A percentile compares a stretch with the other conserved stretches of the same genome.
Conservation (phyloP, 495 filamentous ascomycete genomes). For the Monascus purpureus region DNA sequence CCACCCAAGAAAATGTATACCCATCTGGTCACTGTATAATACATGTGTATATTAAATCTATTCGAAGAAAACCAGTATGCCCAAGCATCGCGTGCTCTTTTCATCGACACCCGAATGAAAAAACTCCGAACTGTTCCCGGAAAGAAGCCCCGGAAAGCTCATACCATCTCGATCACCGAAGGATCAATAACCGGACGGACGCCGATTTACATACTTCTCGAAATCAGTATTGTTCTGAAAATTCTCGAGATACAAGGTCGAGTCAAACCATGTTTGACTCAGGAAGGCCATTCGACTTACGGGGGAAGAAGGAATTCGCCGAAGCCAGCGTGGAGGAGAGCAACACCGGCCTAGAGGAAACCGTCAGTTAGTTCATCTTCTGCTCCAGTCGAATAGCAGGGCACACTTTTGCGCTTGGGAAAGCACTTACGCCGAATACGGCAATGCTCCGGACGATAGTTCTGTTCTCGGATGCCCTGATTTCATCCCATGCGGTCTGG, state of each 20-base stretch:
- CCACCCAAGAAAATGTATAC: conserved; percentile 1
- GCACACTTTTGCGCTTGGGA: background rate
- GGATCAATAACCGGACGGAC: background rate
- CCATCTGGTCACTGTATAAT: background rate
- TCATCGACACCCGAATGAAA: background rate
- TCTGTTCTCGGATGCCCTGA: conserved; percentile 61
- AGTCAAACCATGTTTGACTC: background rate
- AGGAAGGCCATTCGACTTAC: conserved; percentile 36
- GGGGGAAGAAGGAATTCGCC: conserved; percentile 61
- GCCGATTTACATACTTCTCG: background rate
- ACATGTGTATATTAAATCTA: background rate
- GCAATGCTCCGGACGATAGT: conserved; percentile 58
- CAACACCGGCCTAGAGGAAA: conserved; percentile 45
- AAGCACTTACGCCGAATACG: conserved; percentile 55
- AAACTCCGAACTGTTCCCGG: background rate
- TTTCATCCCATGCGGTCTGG: conserved; percentile 40
- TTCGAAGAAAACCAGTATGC: background rate
- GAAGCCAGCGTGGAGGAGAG: conserved; percentile 62
- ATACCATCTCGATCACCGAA: too few relatives aligned
- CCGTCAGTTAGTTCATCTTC: conserved; percentile 7
- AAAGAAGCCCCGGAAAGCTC: too few relatives aligned
- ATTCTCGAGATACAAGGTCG: background rate
- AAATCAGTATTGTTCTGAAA: background rate
- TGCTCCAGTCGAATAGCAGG: background rate
- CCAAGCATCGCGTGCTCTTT: background rate